Evolutionary conservation across 352 stramenopile genomes (phyloP).

Genomic region (Phytophthora tentaculata): DNA sequence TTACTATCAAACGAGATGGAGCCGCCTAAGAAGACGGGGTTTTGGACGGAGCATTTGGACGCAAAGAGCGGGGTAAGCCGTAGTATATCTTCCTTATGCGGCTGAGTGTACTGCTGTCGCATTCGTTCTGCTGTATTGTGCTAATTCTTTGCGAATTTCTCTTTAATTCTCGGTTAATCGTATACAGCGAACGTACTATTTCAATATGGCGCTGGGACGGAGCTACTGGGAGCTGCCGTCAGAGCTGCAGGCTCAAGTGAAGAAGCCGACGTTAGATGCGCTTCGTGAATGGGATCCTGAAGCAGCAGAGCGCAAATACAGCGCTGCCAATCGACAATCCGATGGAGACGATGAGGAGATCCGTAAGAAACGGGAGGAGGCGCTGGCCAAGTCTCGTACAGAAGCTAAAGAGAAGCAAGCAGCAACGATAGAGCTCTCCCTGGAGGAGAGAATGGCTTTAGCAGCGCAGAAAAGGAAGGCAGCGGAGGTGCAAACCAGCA

Average conservation of each 20-base stretch:
- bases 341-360: slow-evolving; percentile 39
- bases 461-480: slow-evolving; percentile 64
- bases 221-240: slow-evolving; percentile 79
- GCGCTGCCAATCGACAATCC: slow-evolving; percentile 19
- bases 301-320: slow-evolving; percentile 43
- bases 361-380: slow-evolving; percentile 47
- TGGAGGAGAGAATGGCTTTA: slow-evolving; percentile 70
- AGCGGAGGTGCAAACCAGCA: slow-evolving; percentile 42
- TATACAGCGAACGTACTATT: slow-evolving; percentile 77
- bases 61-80: slow-evolving; percentile 51
- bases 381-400: slow-evolving; percentile 42
- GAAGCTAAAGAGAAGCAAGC: slow-evolving; percentile 20
- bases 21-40: slow-evolving; percentile 55
- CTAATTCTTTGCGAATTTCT: slow-evolving; percentile 6
- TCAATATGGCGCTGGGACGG: slow-evolving; percentile 74
- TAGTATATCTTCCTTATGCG: slow-evolving; percentile 11
- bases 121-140: not conserved
- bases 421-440: slow-evolving; percentile 22
- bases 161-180: slow-evolving; percentile 11
- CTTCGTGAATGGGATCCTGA: slow-evolving; percentile 58
- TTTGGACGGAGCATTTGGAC: slow-evolving; percentile 82
- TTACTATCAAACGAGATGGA: slow-evolving; percentile 39
- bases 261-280: slow-evolving; percentile 51
- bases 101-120: not conserved
- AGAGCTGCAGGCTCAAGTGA: slow-evolving; percentile 57